Conservation (phyloP, 192 early-diverging fungal species). For the Linnemannia elongata region DNA sequence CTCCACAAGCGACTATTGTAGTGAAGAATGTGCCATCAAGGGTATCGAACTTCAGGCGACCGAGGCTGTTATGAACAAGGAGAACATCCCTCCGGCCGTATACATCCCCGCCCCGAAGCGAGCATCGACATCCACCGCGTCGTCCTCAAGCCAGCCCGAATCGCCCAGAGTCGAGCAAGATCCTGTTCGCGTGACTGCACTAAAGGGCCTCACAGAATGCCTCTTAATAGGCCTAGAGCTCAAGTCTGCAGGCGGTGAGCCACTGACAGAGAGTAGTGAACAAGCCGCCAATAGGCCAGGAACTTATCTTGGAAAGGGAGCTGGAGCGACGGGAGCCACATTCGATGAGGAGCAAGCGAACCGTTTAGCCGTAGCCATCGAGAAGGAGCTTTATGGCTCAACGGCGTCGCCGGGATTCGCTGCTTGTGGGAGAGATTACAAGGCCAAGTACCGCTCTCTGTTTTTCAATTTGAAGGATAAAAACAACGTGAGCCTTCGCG, state of each 20-base stretch:
- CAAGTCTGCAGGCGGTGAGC: constrained; percentile 2
- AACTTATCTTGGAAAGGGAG: neutral
- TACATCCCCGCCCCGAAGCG: constrained; percentile 18
- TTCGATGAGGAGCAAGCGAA: constrained; percentile 48
- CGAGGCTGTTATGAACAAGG: constrained; percentile 45
- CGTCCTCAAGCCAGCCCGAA: constrained; percentile 20
- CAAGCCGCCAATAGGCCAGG: neutral
- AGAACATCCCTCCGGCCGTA: constrained; percentile 3
- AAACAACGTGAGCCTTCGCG: constrained; percentile 78
- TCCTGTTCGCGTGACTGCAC: constrained; percentile 61
- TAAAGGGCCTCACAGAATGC: constrained; percentile 59
- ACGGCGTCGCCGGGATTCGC: constrained; percentile 60
- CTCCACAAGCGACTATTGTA: constrained; percentile 58
- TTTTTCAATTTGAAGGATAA: constrained; percentile 86
- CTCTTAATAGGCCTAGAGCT: constrained; percentile 45
- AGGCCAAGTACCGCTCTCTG: constrained; percentile 83
- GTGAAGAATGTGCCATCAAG: constrained; percentile 60
- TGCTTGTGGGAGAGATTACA: constrained; percentile 74
- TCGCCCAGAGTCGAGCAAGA: constrained; percentile 56
- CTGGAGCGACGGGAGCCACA: neutral
- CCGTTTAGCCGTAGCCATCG: constrained; percentile 58
- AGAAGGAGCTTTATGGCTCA: constrained; percentile 63
- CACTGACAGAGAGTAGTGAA: neutral
- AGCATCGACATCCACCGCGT: constrained; percentile 3
- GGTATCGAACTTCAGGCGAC: constrained; percentile 56